Conservation (phyloP, 2,329 filamentous ascomycete genomes). For the Ophiobolus disseminans region DNA sequence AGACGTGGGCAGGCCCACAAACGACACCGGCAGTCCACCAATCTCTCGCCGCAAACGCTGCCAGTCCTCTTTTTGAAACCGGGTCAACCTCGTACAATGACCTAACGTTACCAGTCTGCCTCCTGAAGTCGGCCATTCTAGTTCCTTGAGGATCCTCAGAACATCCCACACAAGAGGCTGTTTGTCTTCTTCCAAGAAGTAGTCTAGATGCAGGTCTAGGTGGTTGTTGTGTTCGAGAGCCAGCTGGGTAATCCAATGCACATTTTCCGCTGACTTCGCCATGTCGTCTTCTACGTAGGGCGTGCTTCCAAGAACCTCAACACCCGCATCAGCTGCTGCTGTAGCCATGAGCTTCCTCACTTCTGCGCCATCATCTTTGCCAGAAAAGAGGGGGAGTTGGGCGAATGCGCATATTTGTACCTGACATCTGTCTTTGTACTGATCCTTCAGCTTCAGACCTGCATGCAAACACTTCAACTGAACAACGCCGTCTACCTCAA, state of each 20-base stretch:
- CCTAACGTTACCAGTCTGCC: conserved; percentile 58
- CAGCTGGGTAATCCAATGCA: conserved; percentile 67
- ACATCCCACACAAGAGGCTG: conserved; percentile 63
- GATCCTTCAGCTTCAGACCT: conserved; percentile 63
- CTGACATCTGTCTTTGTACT: conserved; percentile 61
- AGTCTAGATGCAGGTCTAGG: conserved; percentile 76
- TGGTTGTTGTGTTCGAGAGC: conserved; percentile 62
- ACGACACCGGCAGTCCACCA: conserved; percentile 64
- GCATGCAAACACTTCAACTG: conserved; percentile 63
- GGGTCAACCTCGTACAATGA: conserved; percentile 71
- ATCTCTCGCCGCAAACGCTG: conserved; percentile 57
- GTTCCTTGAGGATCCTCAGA: conserved; percentile 58
- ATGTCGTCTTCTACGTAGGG: conserved; percentile 70
- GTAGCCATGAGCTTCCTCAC: conserved; percentile 61
- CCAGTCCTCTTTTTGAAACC: conserved; percentile 62
- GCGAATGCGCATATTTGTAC: conserved; percentile 76
- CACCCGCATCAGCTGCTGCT: conserved; percentile 51
- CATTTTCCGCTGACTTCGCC: conserved; percentile 61
- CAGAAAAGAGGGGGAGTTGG: conserved; percentile 71
- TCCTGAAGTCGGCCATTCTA: conserved; percentile 56
- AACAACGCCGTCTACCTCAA: conserved; percentile 72
- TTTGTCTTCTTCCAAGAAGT: conserved; percentile 63
- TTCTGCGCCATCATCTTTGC: conserved; percentile 55
- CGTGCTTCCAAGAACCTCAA: conserved; percentile 71
- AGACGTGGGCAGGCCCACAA: conserved; percentile 73